Base-by-base conservation (phyloP, 768 basidiomycete species). In the Mycena rebaudengoi region DNA sequence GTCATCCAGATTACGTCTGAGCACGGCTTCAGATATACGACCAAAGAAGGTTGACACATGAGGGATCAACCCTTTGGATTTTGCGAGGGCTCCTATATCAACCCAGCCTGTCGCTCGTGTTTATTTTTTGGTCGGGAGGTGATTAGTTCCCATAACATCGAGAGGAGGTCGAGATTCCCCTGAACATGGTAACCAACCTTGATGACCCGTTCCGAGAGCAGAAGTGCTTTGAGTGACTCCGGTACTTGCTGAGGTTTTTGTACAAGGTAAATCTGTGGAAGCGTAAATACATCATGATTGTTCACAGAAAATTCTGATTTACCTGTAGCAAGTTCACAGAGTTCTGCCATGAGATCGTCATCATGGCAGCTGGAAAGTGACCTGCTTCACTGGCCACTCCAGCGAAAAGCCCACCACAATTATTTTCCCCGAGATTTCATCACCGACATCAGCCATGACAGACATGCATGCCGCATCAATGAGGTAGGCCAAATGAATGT, bases 81-180 rank as follows among this genome's bases (percentile, higher is more conserved):
- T 43, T 4, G 54, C 54, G n/a, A 56, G 30, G 6, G 45, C 21
- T n/a, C 54, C 54, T 10, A 56, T 18, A 44, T 56, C 54, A 32
- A 56, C n/a, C 41, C 41, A 44, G 3, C 43, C 54, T n/a, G n/a
- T n/a, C n/a, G n/a, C n/a, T n/a, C n/a, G n/a, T n/a, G n/a, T n/a
- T n/a, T 18, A 1, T 33, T 20, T 39, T 10, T 18, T 25, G 18
- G 26, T 14, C 23, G 35, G 13, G 12, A 14, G 51, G 13, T 37
- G n/a, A n/a, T n/a, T 16, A 55, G 53, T 12, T 55, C 53, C 53
- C 53, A 55, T 18, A 55, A 32, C 12, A 55, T 18, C 4, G 21
- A 5, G 10, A 55, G 18, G 4, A 43, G 6, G 16, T 55, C 53
- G 18, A 55, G 39, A 21, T n/a, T 43, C n/a, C 53, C 53, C n/a